Base-by-base conservation (phyloP, 2,329 filamentous ascomycete genomes). In the Cladosporium austrohemisphaericum region DNA sequence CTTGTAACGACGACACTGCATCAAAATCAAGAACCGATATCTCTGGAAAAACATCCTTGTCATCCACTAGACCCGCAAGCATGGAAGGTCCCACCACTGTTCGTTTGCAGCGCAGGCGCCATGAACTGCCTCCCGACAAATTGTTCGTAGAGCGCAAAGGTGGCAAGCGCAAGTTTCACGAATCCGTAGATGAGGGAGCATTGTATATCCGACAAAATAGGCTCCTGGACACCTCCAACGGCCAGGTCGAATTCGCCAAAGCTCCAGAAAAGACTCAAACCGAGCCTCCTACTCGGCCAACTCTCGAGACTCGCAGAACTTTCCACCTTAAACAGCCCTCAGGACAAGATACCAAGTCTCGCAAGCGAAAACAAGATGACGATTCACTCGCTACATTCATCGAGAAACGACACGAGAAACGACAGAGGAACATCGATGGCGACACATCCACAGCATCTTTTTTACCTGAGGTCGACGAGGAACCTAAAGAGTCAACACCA, bases 91-190 rank as follows among this genome's bases (percentile, higher is more conserved):
- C 62, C 23, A 47, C 52, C n/a, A 48, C 54, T 11, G 52, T 65
- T 11, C 55, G 55, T 32, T 49, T 65, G 31, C 62, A 65, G 56
- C 61, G 62, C 29, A 61, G 59, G 48, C 46, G 55, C 19, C 49
- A 53, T 41, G 61, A 65, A 29, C 51, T 52, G 16, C 58, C 57
- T 2, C 61, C 60, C 11, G 59, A 62, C 29, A 50, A 53, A 16
- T 51, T 65, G 31, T 41, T 63, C 28, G 51, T 65, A 18, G 57
- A 63, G 51, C 41, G 53, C 14, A 50, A 49, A 14, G 25, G 25
- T 6, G 48, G 53, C 37, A 64, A 64, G 55, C 59, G 55, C 32
- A 55, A 49, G 51, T 23, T 41, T 14, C 40, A 50, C 22, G 49
- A 47, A 11, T 44, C 35, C 10, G 46, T 52, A 18, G 54, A 54